phyloP scores from a whole-genome alignment of 1,284 basidiomycete genomes.

The Irpex sp. region DNA sequence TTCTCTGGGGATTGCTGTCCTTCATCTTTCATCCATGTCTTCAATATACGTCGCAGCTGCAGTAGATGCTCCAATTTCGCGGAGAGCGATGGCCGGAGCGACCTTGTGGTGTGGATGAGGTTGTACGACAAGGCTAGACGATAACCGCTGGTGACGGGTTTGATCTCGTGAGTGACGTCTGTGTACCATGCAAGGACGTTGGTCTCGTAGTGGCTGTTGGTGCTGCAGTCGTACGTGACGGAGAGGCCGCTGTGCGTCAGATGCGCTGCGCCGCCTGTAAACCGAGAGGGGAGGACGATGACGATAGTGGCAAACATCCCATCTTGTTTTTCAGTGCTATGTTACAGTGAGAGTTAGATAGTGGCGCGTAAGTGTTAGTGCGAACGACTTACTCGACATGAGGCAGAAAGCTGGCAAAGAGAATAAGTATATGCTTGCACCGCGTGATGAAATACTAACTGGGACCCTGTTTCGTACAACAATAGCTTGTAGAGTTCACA shows the following conservation, averaged over 20 bases:
- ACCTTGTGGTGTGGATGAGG: constrained; percentile 24
- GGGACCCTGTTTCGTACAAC: neutral
- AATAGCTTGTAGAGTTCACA: neutral
- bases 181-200: constrained; percentile 44
- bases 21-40: constrained; percentile 16
- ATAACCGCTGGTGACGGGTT: constrained; percentile 40
- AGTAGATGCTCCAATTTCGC: constrained; percentile 2
- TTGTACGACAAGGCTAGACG: constrained; percentile 44
- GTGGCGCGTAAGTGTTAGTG: neutral
- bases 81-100: constrained; percentile 15
- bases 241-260: constrained; percentile 31
- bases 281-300: neutral
- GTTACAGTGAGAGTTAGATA: neutral
- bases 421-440: neutral
- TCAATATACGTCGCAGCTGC: constrained; percentile 12
- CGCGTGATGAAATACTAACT: neutral
- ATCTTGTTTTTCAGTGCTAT: neutral
- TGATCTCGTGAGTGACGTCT: constrained; percentile 43
- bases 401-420: neutral
- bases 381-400: neutral
- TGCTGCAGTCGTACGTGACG: constrained; percentile 30
- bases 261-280: constrained; percentile 14
- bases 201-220: constrained; percentile 26
- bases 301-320: neutral
- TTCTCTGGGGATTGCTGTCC: constrained; percentile 10